Evolutionary conservation across 352 stramenopile genomes (phyloP).

Genomic region (Phytophthora brassicae): DNA sequence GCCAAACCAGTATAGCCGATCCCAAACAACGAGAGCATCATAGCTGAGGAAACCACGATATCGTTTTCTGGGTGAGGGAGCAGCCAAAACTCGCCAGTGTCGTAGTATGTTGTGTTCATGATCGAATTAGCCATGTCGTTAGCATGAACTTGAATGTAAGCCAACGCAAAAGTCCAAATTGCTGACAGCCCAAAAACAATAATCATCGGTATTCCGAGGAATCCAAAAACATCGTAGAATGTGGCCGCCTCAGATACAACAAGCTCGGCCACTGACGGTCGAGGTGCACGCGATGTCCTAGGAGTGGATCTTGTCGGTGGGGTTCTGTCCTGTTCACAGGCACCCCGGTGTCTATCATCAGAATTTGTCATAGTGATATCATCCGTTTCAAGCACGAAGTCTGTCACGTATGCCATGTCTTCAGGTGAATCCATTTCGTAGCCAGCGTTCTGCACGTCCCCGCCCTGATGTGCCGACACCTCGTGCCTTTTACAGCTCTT

Average conservation of each 20-base stretch:
- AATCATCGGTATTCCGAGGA: constrained; percentile 43
- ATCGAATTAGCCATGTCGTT: constrained; percentile 40
- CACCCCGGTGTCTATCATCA: not conserved
- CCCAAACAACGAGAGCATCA: constrained; percentile 35
- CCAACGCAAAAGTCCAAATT: constrained; percentile 36
- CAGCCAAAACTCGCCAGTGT: constrained; percentile 55
- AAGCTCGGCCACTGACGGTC: constrained; percentile 7
- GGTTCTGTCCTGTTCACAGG: not conserved
- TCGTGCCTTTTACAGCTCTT: not conserved
- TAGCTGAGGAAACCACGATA: constrained; percentile 26
- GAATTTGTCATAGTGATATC: constrained; percentile 9
- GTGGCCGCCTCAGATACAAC: constrained; percentile 17
- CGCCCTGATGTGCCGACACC: not conserved
- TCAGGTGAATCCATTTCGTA: not conserved
- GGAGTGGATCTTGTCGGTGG: not conserved
- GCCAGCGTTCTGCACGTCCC: not conserved
- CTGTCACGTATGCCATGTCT: not conserved
- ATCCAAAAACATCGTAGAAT: constrained; percentile 42
- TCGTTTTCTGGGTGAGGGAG: constrained; percentile 24
- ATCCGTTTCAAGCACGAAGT: constrained; percentile 21
- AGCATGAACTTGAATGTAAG: constrained; percentile 41
- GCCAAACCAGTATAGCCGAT: constrained; percentile 38
- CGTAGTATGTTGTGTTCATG: constrained; percentile 42
- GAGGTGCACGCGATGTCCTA: not conserved
- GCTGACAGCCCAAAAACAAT: constrained; percentile 39